Conservation (phyloP, 2,329 filamentous ascomycete genomes). For the Ceratocystis lukuohia region DNA sequence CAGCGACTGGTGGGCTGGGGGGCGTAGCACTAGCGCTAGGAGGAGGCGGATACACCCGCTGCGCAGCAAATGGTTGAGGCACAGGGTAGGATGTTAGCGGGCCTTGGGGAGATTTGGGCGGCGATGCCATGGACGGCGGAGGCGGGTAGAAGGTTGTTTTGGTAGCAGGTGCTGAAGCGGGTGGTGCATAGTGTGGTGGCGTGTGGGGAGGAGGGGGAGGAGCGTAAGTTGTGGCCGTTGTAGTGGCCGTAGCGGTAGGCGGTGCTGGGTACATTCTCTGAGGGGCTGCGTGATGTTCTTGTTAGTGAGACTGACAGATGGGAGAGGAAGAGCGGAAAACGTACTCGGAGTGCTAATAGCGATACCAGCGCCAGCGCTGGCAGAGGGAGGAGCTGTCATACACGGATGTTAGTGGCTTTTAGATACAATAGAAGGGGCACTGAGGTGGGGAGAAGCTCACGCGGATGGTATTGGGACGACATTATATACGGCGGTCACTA, state of each 20-base stretch:
- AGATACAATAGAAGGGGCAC: neutral
- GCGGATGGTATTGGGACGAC: conserved; percentile 31
- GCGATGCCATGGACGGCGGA: conserved; percentile 27
- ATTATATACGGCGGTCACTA: neutral
- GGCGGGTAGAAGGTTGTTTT: conserved; percentile 35
- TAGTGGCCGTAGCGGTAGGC: neutral
- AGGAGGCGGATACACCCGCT: conserved; percentile 24
- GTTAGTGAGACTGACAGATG: neutral
- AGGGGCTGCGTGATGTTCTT: neutral
- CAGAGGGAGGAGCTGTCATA: conserved; percentile 31
- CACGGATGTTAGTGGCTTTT: conserved; percentile 21
- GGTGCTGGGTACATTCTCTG: conserved; percentile 22
- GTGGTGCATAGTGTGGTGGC: conserved; percentile 22
- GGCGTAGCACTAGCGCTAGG: conserved; percentile 21
- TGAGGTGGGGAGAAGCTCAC: conserved; percentile 26
- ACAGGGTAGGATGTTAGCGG: conserved; percentile 26
- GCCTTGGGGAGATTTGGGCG: conserved; percentile 24
- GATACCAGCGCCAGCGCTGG: conserved; percentile 22
- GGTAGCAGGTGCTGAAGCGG: conserved; percentile 34
- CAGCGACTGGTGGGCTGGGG: conserved; percentile 5
- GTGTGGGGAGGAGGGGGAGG: conserved; percentile 14
- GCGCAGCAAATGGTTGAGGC: conserved; percentile 22
- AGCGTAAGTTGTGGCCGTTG: conserved; percentile 17
- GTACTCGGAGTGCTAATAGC: conserved; percentile 13
- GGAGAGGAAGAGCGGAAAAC: neutral